phyloP scores from a whole-genome alignment of 306 rosid genomes.

The Quercus suber region DNA sequence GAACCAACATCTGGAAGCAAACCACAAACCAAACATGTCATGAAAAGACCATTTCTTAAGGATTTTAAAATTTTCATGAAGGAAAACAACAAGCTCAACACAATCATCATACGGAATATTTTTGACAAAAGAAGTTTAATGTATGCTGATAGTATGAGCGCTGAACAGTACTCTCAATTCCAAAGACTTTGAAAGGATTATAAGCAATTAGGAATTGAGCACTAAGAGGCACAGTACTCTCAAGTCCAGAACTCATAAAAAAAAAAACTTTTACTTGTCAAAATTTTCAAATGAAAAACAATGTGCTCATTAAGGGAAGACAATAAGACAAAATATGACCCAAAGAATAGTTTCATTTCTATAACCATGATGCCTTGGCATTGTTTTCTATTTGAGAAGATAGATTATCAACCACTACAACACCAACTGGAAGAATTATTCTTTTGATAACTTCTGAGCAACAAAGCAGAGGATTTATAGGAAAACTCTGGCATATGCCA shows the following conservation, averaged over 20 bases:
- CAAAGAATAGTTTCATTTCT: too few relatives aligned
- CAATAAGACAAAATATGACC: background rate
- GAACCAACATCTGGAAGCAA: slow-evolving; percentile 54
- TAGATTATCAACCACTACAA: too few relatives aligned
- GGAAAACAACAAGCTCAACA: background rate
- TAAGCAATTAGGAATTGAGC: too few relatives aligned
- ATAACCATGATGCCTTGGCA: too few relatives aligned
- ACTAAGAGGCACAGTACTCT: too few relatives aligned
- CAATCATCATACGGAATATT: background rate
- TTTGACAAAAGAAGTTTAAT: background rate
- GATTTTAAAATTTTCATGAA: background rate
- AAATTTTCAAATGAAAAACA: too few relatives aligned
- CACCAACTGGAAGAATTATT: too few relatives aligned
- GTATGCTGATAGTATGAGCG: background rate
- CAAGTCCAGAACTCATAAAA: background rate
- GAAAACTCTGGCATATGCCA: too few relatives aligned
- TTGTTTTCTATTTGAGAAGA: too few relatives aligned
- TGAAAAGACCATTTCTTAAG: background rate
- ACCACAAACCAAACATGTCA: slow-evolving; percentile 8
- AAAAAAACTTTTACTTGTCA: background rate
- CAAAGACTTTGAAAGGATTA: background rate
- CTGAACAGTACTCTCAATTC: background rate
- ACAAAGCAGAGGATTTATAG: too few relatives aligned
- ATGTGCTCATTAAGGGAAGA: too few relatives aligned
- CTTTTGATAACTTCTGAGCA: too few relatives aligned